Conservation (phyloP, 306 rosid genomes). For the Citrullus amarus region DNA sequence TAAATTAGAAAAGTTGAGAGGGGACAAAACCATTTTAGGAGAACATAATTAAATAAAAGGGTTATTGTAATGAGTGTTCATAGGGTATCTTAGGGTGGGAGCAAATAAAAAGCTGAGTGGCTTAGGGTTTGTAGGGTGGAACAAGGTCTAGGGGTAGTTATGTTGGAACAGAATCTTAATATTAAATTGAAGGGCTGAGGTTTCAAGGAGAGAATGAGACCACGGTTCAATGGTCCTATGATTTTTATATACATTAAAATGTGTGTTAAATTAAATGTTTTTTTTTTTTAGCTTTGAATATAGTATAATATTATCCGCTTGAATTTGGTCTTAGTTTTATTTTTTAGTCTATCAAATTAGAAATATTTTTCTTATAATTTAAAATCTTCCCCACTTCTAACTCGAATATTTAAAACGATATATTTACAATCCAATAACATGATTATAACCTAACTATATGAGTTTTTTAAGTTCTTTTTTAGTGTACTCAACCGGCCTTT, state of each 20-base stretch:
- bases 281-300: neutral
- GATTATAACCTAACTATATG: neutral
- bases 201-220: neutral
- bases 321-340: neutral
- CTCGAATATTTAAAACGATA: no score
- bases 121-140: slow-evolving; percentile 12
- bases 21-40: neutral
- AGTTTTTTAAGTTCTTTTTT: neutral
- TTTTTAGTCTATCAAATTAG: no score
- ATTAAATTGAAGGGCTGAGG: neutral
- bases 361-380: neutral
- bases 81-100: neutral
- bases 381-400: neutral
- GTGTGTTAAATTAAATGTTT: neutral
- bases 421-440: neutral
- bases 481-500: neutral
- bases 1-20: neutral
- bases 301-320: neutral
- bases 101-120: neutral
- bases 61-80: neutral
- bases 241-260: neutral
- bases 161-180: slow-evolving; percentile 4
- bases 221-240: neutral
- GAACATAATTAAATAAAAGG: neutral
- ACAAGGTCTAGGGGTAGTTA: neutral